Evolutionary conservation across 2,329 filamentous ascomycete genomes (phyloP).

Genomic region (Pseudogymnoascus sp.): DNA sequence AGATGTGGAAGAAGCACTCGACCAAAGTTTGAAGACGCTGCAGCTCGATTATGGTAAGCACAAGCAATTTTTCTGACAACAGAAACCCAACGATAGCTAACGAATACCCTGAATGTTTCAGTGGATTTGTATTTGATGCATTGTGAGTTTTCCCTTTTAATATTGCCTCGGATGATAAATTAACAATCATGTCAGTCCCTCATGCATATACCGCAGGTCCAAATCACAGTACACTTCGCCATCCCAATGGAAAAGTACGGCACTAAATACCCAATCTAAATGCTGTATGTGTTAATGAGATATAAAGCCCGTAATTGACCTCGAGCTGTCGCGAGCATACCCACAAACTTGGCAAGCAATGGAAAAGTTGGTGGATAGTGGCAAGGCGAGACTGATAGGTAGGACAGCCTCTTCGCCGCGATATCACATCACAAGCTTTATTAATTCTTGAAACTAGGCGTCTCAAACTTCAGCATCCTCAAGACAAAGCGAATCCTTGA

Average conservation of each 20-base stretch:
- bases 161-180: conserved; percentile 32
- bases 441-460: conserved; percentile 40
- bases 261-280: conserved; percentile 11
- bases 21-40: conserved; percentile 75
- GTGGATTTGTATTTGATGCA: conserved; percentile 37
- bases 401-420: conserved; percentile 36
- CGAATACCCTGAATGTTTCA: background rate
- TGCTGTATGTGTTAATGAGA: conserved; percentile 14
- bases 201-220: background rate
- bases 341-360: conserved; percentile 39
- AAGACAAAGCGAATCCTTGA: conserved; percentile 35
- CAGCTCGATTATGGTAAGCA: conserved; percentile 66
- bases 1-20: conserved; percentile 70
- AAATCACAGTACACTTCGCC: conserved; percentile 2
- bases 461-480: conserved; percentile 42
- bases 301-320: conserved; percentile 14
- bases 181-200: conserved; percentile 29
- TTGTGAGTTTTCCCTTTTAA: conserved; percentile 45
- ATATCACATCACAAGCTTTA: background rate
- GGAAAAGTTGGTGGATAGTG: conserved; percentile 32
- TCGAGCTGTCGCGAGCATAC: conserved; percentile 9
- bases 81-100: conserved; percentile 12
- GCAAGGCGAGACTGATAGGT: conserved; percentile 39
- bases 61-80: conserved; percentile 12
- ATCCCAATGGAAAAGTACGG: background rate